Evolutionary conservation across 2,329 filamentous ascomycete genomes (phyloP).

Genomic region (Aspergillus quadrilineatus): DNA sequence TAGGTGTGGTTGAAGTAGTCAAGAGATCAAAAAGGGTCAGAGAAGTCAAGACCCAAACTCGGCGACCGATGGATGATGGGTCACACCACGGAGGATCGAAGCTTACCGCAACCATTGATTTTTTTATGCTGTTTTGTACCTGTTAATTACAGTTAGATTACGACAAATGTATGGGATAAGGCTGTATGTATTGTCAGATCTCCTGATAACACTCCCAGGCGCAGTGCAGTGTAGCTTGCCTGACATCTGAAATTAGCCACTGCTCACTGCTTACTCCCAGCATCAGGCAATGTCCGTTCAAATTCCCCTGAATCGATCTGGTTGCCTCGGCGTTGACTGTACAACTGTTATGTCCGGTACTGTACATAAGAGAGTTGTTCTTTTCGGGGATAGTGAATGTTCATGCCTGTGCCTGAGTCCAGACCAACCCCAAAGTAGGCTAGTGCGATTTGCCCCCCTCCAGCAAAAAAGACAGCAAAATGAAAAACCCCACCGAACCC

Average conservation of each 20-base stretch:
- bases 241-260: not conserved
- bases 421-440: slow-evolving; percentile 6
- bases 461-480: slow-evolving; percentile 10
- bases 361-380: no score
- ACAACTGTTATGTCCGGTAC: no score
- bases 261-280: not conserved
- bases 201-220: not conserved
- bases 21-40: slow-evolving; percentile 6
- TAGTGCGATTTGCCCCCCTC: slow-evolving; percentile 1
- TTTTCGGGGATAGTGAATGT: not conserved
- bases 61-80: not conserved
- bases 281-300: not conserved
- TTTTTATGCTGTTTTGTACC: not conserved
- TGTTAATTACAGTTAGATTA: not conserved
- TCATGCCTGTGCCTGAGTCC: slow-evolving; percentile 10
- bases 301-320: not conserved
- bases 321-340: not conserved
- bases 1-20: slow-evolving; percentile 4
- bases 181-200: slow-evolving; percentile 2
- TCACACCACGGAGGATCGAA: slow-evolving; percentile 16
- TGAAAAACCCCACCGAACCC: slow-evolving; percentile 23
- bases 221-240: not conserved
- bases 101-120: slow-evolving; percentile 6
- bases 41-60: slow-evolving; percentile 13
- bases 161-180: not conserved